Evolutionary conservation across 1,284 basidiomycete species (phyloP), one percentile per base, ranked within the genome.

Genomic region (Boletus semigastroideus): DNA sequence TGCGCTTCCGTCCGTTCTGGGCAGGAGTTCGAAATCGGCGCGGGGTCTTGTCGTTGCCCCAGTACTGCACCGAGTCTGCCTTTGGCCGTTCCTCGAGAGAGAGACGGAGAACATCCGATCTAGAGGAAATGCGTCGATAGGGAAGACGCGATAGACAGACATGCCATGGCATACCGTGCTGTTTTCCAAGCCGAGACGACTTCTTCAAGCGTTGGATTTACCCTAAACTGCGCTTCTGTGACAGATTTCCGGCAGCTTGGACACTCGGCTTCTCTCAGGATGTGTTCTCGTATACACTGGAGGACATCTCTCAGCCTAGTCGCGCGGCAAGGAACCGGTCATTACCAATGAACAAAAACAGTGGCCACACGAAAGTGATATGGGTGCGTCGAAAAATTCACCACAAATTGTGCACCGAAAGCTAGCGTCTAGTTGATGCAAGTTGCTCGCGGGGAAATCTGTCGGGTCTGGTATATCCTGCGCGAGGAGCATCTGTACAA

Each of bases 291-390:
- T 46, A 87, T 78, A 64, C 87, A 90, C 87, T 90, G 50, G 44
- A 42, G n/a, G 20, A 25, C 25, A 25, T n/a, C n/a, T 46, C 33
- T 58, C 19, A 59, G 48, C 30, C 34, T 13, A 28, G 13, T 40
- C 31, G 16, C 28, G 27, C 43, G 8, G 17, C 12, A 33, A 25
- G 14, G 7, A 45, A 19, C 17, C 22, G 7, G 25, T 38, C 17
- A 31, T 28, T 60, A 90, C 89, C 60, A 81, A 64, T 17, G 87
- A 89, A 70, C 89, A 90, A 63, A 90, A 91, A 51, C 81, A 83
- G 60, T 91, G 89, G 0, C 86, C 87, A 61, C 88, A 91, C 3
- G 69, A 66, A 6, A 91, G 74, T 8, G 82, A 79, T 34, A 91
- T 81, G 9, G 88, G 88, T 1, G 77, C 87, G 46, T 82, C 79